Conservation (phyloP, 305 asterid genomes). For the Lippia alba region DNA sequence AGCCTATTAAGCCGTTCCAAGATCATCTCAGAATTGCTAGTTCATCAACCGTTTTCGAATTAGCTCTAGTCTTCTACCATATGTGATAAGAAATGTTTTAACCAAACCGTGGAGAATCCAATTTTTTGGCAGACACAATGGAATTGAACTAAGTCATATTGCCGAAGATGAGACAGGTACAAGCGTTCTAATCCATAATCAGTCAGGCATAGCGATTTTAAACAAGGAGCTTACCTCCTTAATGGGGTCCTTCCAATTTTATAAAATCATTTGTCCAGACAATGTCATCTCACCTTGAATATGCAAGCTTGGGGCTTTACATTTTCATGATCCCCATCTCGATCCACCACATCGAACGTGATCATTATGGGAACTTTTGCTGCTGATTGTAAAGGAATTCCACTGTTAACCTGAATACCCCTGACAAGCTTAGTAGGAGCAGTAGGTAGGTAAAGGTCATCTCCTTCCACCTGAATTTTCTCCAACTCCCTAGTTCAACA, state of each 20-base stretch:
- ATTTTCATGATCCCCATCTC: slow-evolving; percentile 80
- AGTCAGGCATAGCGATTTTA: slow-evolving; percentile 7
- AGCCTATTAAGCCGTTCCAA: not conserved
- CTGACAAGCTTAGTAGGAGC: slow-evolving; percentile 91
- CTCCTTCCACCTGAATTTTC: slow-evolving; percentile 89
- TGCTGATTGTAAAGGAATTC: slow-evolving; percentile 98
- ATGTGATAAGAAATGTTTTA: not conserved
- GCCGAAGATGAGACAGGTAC: not conserved
- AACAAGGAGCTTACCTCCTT: slow-evolving; percentile 3
- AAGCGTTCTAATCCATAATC: slow-evolving; percentile 24
- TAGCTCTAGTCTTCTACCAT: not conserved
- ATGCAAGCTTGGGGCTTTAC: slow-evolving; percentile 96
- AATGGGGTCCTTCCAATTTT: not conserved
- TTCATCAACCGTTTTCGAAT: slow-evolving; percentile 10
- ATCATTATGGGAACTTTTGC: slow-evolving; percentile 99
- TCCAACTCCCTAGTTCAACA: slow-evolving; percentile 81
- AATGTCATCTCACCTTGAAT: slow-evolving; percentile 71
- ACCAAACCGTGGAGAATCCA: slow-evolving; percentile 24
- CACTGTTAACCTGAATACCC: slow-evolving; percentile 95
- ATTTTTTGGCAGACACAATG: slow-evolving; percentile 6
- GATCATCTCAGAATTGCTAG: slow-evolving; percentile 17
- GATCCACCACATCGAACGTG: slow-evolving; percentile 93
- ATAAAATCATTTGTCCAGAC: slow-evolving; percentile 24
- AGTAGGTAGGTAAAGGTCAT: slow-evolving; percentile 97
- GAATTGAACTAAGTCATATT: slow-evolving; percentile 8